phyloP scores from a whole-genome alignment of 164 flowering plant genomes.

The Liquidambar formosana region DNA sequence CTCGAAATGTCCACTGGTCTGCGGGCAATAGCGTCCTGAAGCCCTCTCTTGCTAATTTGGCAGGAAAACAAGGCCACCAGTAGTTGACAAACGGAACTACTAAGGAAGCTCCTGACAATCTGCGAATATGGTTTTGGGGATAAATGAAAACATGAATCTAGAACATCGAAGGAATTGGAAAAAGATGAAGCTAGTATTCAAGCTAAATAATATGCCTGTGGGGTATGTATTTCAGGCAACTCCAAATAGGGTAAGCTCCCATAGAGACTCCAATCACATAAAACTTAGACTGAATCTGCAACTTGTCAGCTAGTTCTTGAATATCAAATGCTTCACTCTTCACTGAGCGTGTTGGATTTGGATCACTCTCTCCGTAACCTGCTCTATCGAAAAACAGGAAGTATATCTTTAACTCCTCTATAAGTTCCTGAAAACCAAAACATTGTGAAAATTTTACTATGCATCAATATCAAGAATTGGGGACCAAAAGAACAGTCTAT shows the following conservation, averaged over 20 bases:
- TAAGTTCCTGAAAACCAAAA: constrained; percentile 44
- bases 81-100: constrained; percentile 55
- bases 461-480: no score
- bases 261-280: constrained; percentile 60
- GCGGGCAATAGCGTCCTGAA: constrained; percentile 16
- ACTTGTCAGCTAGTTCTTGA: constrained; percentile 60
- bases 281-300: constrained; percentile 52
- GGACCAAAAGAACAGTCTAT: no score
- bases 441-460: constrained; percentile 1
- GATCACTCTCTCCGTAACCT: constrained; percentile 77
- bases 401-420: constrained; percentile 48
- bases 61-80: constrained; percentile 61
- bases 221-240: constrained; percentile 61
- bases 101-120: constrained; percentile 52
- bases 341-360: constrained; percentile 48
- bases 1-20: constrained; percentile 42
- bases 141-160: not conserved
- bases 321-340: constrained; percentile 64
- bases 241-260: constrained; percentile 60
- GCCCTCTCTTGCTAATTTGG: constrained; percentile 25
- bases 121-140: constrained; percentile 15
- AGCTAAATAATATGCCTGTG: constrained; percentile 34
- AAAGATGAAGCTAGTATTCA: not conserved
- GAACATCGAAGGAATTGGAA: not conserved
- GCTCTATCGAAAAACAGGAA: constrained; percentile 58